These are phyloP conservation scores for Fistulifera solaris DNA, from an alignment of 108 stramenopile species.

Conservation along the genomic window DNA sequence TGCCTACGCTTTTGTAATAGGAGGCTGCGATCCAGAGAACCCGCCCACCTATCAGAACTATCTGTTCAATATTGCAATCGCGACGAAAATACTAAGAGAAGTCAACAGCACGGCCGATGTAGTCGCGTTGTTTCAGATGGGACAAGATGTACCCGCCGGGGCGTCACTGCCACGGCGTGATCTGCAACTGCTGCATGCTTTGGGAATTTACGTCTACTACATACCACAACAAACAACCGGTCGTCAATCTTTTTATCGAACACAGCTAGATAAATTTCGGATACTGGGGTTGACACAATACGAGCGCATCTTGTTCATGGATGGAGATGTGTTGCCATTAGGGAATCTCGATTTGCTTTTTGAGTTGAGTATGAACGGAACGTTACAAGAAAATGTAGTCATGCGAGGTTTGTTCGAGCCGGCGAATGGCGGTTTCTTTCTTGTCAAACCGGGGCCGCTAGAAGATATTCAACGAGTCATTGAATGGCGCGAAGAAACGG, in stretches of 20 bases:
- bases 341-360: slow-evolving; percentile 28
- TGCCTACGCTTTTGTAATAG: slow-evolving; percentile 41
- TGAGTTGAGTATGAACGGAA: slow-evolving; percentile 6
- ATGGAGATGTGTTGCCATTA: slow-evolving; percentile 35
- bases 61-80: slow-evolving; percentile 30
- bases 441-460: slow-evolving; percentile 12
- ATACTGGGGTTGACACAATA: slow-evolving; percentile 33
- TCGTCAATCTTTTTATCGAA: slow-evolving; percentile 8
- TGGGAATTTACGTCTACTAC: slow-evolving; percentile 23
- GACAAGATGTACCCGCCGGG: slow-evolving; percentile 9
- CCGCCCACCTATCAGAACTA: slow-evolving; percentile 23
- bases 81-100: slow-evolving; percentile 22
- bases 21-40: slow-evolving; percentile 22
- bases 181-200: slow-evolving; percentile 8
- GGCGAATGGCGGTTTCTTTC: slow-evolving; percentile 33
- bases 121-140: slow-evolving; percentile 33
- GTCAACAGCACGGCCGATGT: slow-evolving; percentile 29
- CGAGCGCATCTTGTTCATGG: slow-evolving; percentile 31
- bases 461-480: slow-evolving; percentile 4
- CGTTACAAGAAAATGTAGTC: slow-evolving; percentile 26
- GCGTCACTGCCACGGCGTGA: slow-evolving; percentile 25
- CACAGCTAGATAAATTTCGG: slow-evolving; percentile 42
- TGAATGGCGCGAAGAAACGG: slow-evolving; percentile 11
- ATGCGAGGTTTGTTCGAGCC: slow-evolving; percentile 26
- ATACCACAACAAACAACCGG: slow-evolving; percentile 14